Conservation (phyloP, 2,329 filamentous ascomycete genomes). For the Westerdykella ornata region DNA sequence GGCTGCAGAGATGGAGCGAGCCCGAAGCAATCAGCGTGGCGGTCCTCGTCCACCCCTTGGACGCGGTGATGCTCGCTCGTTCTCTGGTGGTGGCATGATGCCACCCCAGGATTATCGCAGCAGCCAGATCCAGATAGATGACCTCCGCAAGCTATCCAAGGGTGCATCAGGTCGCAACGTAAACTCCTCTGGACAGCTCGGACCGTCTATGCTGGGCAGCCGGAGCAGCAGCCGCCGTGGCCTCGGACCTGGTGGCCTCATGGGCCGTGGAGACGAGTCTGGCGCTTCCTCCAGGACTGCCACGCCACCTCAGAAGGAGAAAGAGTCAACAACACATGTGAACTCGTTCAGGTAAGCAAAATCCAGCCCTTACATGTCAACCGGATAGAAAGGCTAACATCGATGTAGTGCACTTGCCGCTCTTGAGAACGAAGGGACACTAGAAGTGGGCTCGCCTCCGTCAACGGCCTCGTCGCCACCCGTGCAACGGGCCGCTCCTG, state of each 20-base stretch:
- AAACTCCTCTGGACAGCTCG: slow-evolving; percentile 54
- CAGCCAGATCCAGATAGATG: slow-evolving; percentile 85
- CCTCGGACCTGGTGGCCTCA: slow-evolving; percentile 67
- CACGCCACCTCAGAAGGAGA: slow-evolving; percentile 67
- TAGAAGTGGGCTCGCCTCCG: slow-evolving; percentile 57
- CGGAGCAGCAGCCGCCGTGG: slow-evolving; percentile 79
- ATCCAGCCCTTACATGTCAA: neutral
- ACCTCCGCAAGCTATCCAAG: slow-evolving; percentile 72
- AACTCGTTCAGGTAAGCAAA: slow-evolving; percentile 86
- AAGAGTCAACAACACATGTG: slow-evolving; percentile 60
- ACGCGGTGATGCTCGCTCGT: slow-evolving; percentile 80
- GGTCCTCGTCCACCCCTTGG: slow-evolving; percentile 68
- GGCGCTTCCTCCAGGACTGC: slow-evolving; percentile 81
- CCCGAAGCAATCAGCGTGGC: slow-evolving; percentile 53
- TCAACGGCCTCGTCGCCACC: slow-evolving; percentile 61
- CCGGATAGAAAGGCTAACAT: slow-evolving; percentile 11
- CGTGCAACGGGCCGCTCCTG: slow-evolving; percentile 48
- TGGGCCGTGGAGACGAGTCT: slow-evolving; percentile 74
- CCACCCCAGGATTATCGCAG: slow-evolving; percentile 62
- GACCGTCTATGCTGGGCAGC: slow-evolving; percentile 78
- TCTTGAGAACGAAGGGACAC: slow-evolving; percentile 54
- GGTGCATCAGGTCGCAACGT: slow-evolving; percentile 53
- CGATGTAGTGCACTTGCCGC: slow-evolving; percentile 47
- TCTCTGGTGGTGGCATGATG: slow-evolving; percentile 64
- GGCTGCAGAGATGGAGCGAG: slow-evolving; percentile 63